Evolutionary conservation across 2,329 filamentous ascomycete genomes (phyloP).

Genomic region (Monilinia fructicola): DNA sequence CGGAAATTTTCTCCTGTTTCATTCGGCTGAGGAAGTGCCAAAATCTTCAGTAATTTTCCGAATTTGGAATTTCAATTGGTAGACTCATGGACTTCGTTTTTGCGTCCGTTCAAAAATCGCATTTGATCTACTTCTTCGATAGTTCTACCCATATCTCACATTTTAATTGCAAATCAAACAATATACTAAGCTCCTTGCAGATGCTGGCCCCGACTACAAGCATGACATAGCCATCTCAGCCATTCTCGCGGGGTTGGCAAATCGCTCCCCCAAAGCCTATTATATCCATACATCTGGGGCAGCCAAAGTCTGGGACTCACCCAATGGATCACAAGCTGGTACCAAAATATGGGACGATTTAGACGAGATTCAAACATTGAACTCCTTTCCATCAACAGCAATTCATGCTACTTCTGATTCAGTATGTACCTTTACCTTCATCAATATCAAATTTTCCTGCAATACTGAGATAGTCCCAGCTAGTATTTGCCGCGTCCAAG

Average conservation of each 20-base stretch:
- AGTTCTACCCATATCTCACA: too few species aligned
- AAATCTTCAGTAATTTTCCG: too few species aligned
- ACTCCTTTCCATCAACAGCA: conserved; percentile 17
- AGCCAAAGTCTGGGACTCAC: conserved; percentile 25
- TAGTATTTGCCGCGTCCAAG: conserved; percentile 4
- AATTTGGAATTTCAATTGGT: too few species aligned
- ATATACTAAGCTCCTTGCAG: background rate
- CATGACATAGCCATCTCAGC: conserved; percentile 21
- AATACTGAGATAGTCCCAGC: background rate
- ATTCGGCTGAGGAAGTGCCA: too few species aligned
- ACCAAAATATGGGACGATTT: conserved; percentile 27
- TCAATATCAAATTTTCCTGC: background rate
- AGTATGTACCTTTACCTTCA: background rate
- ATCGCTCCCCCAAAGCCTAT: conserved; percentile 20
- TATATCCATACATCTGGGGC: conserved; percentile 27
- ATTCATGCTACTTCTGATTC: conserved; percentile 2
- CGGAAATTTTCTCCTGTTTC: too few species aligned
- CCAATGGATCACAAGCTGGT: conserved; percentile 23
- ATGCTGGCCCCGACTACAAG: conserved; percentile 24
- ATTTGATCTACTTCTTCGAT: background rate
- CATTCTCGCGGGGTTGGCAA: conserved; percentile 22
- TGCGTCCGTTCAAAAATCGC: too few species aligned
- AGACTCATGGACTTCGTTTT: too few species aligned
- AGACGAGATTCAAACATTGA: conserved; percentile 24
- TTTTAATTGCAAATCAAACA: background rate